Conservation (phyloP, 1,139 yeast genomes). For the Meyerozyma athensensis region DNA sequence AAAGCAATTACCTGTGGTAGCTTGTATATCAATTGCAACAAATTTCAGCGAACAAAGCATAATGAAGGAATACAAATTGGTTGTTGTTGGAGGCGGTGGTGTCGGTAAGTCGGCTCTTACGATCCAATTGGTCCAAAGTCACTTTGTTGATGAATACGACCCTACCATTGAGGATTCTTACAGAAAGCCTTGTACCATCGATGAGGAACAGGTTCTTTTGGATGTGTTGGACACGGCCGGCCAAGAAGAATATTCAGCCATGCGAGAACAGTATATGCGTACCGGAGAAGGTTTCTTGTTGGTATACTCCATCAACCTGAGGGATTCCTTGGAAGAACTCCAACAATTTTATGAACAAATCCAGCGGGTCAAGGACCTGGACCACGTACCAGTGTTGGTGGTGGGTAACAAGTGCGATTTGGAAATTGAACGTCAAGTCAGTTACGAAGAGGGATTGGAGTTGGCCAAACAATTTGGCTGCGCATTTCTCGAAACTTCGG, state of each 20-base stretch:
- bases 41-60: conserved; percentile 12
- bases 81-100: conserved; percentile 98
- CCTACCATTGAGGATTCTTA: conserved; percentile 91
- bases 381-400: conserved; percentile 65
- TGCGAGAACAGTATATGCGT: conserved; percentile 92
- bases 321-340: conserved; percentile 75
- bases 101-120: conserved; percentile 97
- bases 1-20: neutral
- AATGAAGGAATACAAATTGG: conserved; percentile 74
- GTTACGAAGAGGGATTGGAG: conserved; percentile 75
- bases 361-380: conserved; percentile 76
- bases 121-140: conserved; percentile 83
- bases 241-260: conserved; percentile 93
- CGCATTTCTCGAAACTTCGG: conserved; percentile 87
- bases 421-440: conserved; percentile 72
- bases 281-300: conserved; percentile 88
- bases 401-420: conserved; percentile 81
- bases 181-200: conserved; percentile 52
- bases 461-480: conserved; percentile 74
- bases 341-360: conserved; percentile 79
- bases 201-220: conserved; percentile 46
- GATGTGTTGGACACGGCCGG: conserved; percentile 97
- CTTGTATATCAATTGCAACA: neutral
- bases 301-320: conserved; percentile 79
- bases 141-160: conserved; percentile 93